Percentiles rank a stretch among this genome's conserved stretches.
Evolutionary conservation across 140 eudicot genomes (phyloP).

Genomic region (Cichorium intybus): DNA sequence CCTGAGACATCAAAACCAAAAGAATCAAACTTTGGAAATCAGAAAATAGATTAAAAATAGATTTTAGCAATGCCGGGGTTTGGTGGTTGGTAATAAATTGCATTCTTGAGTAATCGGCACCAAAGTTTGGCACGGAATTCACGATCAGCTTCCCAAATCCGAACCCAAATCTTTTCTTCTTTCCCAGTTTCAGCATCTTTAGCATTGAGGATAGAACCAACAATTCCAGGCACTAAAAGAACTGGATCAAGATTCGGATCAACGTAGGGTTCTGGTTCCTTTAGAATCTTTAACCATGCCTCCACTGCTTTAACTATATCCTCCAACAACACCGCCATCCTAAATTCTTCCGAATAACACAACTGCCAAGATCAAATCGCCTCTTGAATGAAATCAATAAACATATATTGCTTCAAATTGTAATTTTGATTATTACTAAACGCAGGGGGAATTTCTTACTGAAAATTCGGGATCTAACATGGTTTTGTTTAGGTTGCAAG

Average conservation of each 20-base stretch:
- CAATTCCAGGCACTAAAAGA: slow-evolving; percentile 88
- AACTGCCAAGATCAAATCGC: not conserved
- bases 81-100: too few species aligned
- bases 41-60: too few species aligned
- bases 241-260: slow-evolving; percentile 96
- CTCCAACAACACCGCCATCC: slow-evolving; percentile 74
- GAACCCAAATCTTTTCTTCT: slow-evolving; percentile 89
- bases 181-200: slow-evolving; percentile 58
- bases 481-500: too few species aligned
- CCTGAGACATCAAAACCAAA: too few species aligned
- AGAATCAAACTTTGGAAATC: too few species aligned
- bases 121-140: slow-evolving; percentile 84
- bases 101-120: too few species aligned
- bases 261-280: slow-evolving; percentile 60
- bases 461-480: too few species aligned
- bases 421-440: not conserved
- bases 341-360: not conserved
- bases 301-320: slow-evolving; percentile 72
- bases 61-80: too few species aligned
- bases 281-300: slow-evolving; percentile 64
- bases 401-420: slow-evolving; percentile 1
- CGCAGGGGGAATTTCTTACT: not conserved
- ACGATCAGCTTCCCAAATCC: slow-evolving; percentile 87
- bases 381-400: not conserved
- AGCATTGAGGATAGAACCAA: slow-evolving; percentile 87